Evolutionary conservation across 2,329 filamentous ascomycete genomes (phyloP).

Genomic region (Conoideocrella luteorostrata): DNA sequence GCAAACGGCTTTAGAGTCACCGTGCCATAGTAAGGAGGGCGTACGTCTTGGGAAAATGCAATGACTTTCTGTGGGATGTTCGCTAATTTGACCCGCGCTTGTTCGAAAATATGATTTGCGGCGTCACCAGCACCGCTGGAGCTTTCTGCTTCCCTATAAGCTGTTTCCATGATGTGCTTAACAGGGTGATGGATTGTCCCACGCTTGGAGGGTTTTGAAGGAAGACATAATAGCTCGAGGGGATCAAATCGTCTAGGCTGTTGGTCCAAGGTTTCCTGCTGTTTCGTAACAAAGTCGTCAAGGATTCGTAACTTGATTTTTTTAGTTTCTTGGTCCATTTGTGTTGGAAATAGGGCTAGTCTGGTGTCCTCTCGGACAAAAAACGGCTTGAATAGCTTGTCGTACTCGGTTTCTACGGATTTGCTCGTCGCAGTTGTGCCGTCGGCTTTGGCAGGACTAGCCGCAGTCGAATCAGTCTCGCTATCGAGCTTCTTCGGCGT

Average conservation of each 20-base stretch:
- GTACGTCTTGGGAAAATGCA: slow-evolving; percentile 57
- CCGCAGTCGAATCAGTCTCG: slow-evolving; percentile 21
- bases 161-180: slow-evolving; percentile 52
- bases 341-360: slow-evolving; percentile 56
- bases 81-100: slow-evolving; percentile 36
- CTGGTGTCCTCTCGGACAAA: slow-evolving; percentile 67
- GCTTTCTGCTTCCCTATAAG: slow-evolving; percentile 41
- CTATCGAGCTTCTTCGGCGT: slow-evolving; percentile 36
- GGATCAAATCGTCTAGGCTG: slow-evolving; percentile 38
- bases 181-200: slow-evolving; percentile 48
- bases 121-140: slow-evolving; percentile 30
- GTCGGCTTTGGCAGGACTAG: slow-evolving; percentile 22
- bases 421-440: slow-evolving; percentile 12
- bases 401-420: slow-evolving; percentile 46
- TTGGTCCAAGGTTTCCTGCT: slow-evolving; percentile 33
- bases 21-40: slow-evolving; percentile 67
- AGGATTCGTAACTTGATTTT: slow-evolving; percentile 44
- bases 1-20: slow-evolving; percentile 53
- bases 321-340: slow-evolving; percentile 51
- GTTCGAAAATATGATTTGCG: slow-evolving; percentile 24
- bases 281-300: slow-evolving; percentile 44
- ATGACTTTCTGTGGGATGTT: slow-evolving; percentile 57
- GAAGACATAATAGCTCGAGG: slow-evolving; percentile 39
- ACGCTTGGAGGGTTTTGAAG: slow-evolving; percentile 30
- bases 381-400: slow-evolving; percentile 73